A percentile compares a stretch with the other conserved stretches of the same genome.
These are phyloP conservation scores for Phylloporus scabripes DNA, from an alignment of 768 basidiomycete species.

Conservation along the genomic window DNA sequence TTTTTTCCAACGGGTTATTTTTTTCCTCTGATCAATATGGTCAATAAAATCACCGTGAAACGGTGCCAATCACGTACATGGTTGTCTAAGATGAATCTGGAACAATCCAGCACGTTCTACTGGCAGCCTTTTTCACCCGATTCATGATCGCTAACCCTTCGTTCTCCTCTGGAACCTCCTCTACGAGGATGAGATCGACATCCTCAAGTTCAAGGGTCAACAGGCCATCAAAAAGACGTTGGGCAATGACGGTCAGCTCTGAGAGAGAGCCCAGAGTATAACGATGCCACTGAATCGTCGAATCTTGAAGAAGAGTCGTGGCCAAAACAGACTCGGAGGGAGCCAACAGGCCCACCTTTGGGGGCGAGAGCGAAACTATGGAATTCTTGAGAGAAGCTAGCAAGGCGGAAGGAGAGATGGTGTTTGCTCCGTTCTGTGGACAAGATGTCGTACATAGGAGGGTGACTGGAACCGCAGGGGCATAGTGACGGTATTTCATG, in stretches of 20 bases:
- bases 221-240: conserved; percentile 81
- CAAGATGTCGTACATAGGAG: conserved; percentile 54
- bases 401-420: conserved; percentile 33
- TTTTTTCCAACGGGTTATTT: not conserved
- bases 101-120: conserved; percentile 39
- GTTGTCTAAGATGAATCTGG: conserved; percentile 10
- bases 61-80: conserved; percentile 11
- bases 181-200: conserved; percentile 79
- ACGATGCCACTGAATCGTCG: conserved; percentile 50
- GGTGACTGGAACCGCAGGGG: conserved; percentile 81
- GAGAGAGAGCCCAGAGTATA: conserved; percentile 46
- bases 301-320: conserved; percentile 21
- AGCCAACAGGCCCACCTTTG: conserved; percentile 63
- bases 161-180: conserved; percentile 72
- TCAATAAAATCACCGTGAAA: not conserved
- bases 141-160: conserved; percentile 96
- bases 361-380: not conserved
- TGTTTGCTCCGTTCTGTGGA: conserved; percentile 33
- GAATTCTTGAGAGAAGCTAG: conserved; percentile 39
- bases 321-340: conserved; percentile 51
- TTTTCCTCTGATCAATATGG: not conserved
- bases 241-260: conserved; percentile 66
- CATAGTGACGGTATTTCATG: conserved; percentile 98
- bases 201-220: conserved; percentile 70
- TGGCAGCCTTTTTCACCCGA: conserved; percentile 84